Conservation (phyloP, 345 rosid genomes). For the Moringa oleifera region DNA sequence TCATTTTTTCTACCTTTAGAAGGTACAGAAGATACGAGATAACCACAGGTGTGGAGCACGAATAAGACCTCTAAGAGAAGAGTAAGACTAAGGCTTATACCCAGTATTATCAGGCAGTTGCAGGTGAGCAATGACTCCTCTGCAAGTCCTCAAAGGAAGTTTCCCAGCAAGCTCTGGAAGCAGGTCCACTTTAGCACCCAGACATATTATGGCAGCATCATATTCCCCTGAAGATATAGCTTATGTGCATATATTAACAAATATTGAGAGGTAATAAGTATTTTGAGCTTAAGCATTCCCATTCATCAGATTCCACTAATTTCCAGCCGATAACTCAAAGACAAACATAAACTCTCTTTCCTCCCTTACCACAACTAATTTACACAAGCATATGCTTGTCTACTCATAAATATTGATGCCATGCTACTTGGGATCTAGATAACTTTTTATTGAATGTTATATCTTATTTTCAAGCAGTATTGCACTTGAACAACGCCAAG, state of each 20-base stretch:
- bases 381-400: no score
- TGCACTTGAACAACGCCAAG: no score
- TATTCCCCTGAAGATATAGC: slow-evolving; percentile 43
- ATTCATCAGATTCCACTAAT: no score
- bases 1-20: not conserved
- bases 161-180: slow-evolving; percentile 70
- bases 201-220: slow-evolving; percentile 72
- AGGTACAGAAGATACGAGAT: not conserved
- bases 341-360: no score
- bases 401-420: no score
- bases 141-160: slow-evolving; percentile 85
- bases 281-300: not conserved
- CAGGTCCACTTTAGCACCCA: slow-evolving; percentile 74
- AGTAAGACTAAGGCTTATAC: no score
- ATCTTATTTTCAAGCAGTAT: no score
- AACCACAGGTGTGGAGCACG: no score
- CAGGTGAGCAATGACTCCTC: slow-evolving; percentile 75
- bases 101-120: slow-evolving; percentile 41
- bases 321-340: not conserved
- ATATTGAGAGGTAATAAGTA: not conserved
- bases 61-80: no score
- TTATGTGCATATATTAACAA: not conserved
- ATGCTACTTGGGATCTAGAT: no score
- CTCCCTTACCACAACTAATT: no score
- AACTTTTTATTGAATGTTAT: no score